phyloP scores from a whole-genome alignment of 371 early-diverging fungal genomes.

The Zychaea mexicana region DNA sequence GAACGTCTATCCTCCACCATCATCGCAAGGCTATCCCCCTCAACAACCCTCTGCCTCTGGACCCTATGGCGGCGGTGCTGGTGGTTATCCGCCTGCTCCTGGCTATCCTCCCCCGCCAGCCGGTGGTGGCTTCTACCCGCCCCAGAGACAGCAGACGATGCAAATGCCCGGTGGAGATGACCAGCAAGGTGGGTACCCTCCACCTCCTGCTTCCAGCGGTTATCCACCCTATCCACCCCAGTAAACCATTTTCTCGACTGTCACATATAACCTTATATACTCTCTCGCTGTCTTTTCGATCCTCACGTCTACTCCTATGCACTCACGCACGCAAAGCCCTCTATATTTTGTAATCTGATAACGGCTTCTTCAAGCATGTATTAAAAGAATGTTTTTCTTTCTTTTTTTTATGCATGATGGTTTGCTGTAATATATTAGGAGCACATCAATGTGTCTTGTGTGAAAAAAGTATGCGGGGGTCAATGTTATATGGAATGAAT shows the following conservation, averaged over 20 bases:
- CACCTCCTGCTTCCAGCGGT: background rate
- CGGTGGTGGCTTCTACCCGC: slow-evolving; percentile 5
- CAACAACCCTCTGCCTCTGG: background rate
- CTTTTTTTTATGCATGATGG: background rate
- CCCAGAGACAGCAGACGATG: slow-evolving; percentile 7
- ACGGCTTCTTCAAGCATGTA: background rate
- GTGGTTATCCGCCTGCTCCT: background rate
- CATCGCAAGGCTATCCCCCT: background rate
- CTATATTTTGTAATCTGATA: background rate
- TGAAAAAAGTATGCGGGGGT: too few species aligned
- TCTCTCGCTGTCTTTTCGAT: background rate
- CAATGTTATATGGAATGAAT: too few species aligned
- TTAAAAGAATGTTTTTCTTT: background rate
- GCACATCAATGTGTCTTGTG: too few species aligned
- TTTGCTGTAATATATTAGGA: background rate
- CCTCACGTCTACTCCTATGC: background rate
- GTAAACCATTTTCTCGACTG: too few species aligned
- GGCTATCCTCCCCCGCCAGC: slow-evolving; percentile 2
- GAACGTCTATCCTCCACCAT: background rate
- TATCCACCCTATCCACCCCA: slow-evolving; percentile 9
- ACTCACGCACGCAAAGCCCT: background rate
- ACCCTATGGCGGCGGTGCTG: background rate
- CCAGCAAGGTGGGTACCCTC: background rate
- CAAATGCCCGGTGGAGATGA: background rate
- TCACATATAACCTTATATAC: background rate